Evolutionary conservation across 176 grass and related monocot species (phyloP).

Genomic region (Carex pumila): DNA sequence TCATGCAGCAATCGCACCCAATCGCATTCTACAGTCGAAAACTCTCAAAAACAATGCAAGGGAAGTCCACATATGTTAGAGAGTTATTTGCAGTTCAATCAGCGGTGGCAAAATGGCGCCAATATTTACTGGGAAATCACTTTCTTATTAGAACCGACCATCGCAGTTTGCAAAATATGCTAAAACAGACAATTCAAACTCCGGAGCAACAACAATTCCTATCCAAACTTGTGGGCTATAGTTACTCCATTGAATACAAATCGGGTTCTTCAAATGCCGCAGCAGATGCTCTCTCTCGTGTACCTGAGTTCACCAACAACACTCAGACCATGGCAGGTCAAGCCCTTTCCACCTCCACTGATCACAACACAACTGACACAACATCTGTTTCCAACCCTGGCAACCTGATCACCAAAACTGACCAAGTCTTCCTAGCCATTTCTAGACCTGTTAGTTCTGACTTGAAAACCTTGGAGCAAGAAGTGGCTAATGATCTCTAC

Average conservation of each 20-base stretch:
- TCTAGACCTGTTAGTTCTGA: no score
- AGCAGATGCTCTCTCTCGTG: background rate
- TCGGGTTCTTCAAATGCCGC: background rate
- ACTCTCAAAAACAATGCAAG: background rate
- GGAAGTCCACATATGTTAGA: background rate
- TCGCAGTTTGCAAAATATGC: background rate
- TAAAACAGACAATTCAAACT: background rate
- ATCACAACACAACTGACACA: no score
- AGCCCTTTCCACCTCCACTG: no score
- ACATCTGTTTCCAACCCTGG: no score
- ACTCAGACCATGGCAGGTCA: background rate
- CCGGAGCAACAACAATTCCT: background rate
- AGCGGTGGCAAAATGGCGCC: background rate
- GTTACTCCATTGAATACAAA: background rate
- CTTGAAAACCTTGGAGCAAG: no score
- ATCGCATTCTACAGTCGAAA: background rate
- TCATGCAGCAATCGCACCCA: no score
- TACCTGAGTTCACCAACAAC: background rate
- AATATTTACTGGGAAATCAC: background rate
- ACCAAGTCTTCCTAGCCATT: no score
- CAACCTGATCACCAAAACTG: no score
- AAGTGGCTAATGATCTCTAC: no score
- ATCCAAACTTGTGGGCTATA: background rate
- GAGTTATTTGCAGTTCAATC: background rate
- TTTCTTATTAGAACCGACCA: background rate